Evolutionary conservation across 805 yeast species (phyloP).

Genomic region (Teunomyces aglyptinius): DNA sequence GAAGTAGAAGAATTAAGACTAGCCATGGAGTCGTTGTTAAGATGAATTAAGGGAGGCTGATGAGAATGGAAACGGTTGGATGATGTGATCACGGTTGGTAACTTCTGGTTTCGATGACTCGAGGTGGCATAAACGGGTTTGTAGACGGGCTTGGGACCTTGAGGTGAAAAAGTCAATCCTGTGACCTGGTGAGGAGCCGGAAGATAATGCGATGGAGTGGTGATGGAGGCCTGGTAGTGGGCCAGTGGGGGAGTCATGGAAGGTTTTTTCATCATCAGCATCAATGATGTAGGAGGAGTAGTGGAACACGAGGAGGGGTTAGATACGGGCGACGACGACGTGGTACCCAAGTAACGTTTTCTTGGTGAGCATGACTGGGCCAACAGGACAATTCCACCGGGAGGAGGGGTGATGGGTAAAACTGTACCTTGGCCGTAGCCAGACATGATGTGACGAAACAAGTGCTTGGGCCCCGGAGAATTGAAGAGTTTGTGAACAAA

Average conservation of each 20-base stretch:
- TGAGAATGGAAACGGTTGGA: slow-evolving; percentile 3
- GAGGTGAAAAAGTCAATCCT: slow-evolving; percentile 2
- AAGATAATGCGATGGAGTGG: neutral
- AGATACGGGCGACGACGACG: neutral
- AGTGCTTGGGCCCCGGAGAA: slow-evolving; percentile 29
- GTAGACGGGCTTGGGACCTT: slow-evolving; percentile 5
- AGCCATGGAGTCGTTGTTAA: slow-evolving; percentile 24
- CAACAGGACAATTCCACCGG: neutral
- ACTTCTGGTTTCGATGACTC: slow-evolving; percentile 7
- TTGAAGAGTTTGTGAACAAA: slow-evolving; percentile 25
- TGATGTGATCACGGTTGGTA: slow-evolving; percentile 9
- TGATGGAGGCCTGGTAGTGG: neutral
- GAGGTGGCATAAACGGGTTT: slow-evolving; percentile 10
- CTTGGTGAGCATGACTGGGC: neutral
- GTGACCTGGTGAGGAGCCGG: slow-evolving; percentile 6
- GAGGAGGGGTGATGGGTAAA: neutral
- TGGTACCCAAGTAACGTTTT: neutral
- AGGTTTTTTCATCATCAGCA: slow-evolving; percentile 3
- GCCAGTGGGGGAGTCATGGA: slow-evolving; percentile 2
- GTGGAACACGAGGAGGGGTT: slow-evolving; percentile 1
- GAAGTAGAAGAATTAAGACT: slow-evolving; percentile 24
- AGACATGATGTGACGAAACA: slow-evolving; percentile 14
- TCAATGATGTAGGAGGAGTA: slow-evolving; percentile 1
- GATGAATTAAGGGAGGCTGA: slow-evolving; percentile 11
- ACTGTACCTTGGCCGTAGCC: slow-evolving; percentile 3